Evolutionary conservation across 768 basidiomycete genomes (phyloP).

Genomic region (Boletellus sp.): DNA sequence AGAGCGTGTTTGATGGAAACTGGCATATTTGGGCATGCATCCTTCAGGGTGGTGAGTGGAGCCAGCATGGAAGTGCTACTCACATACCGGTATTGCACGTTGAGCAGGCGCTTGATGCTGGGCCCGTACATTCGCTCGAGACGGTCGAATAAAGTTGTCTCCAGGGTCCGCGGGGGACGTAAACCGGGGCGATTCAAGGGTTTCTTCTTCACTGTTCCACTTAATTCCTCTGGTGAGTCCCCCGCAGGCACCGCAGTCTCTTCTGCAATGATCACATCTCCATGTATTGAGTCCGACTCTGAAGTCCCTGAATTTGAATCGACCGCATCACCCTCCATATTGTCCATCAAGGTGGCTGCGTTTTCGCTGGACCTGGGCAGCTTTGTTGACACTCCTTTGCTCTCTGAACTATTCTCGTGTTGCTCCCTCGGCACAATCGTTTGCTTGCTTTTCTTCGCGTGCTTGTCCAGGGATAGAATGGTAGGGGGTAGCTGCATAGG

Average conservation of each 20-base stretch:
- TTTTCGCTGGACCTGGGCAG: background rate
- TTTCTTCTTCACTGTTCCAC: slow-evolving; percentile 9
- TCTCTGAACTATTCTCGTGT: background rate
- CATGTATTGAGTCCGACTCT: slow-evolving; percentile 18
- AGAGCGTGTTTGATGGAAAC: slow-evolving; percentile 84
- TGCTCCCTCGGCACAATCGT: slow-evolving; percentile 1
- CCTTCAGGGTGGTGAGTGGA: slow-evolving; percentile 35
- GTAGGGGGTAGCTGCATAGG: slow-evolving; percentile 96
- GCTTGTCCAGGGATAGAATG: slow-evolving; percentile 61
- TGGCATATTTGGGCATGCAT: slow-evolving; percentile 86
- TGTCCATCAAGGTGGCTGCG: background rate
- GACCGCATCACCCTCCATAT: background rate
- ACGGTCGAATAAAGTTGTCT: slow-evolving; percentile 89
- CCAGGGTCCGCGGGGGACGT: slow-evolving; percentile 66
- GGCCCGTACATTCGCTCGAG: slow-evolving; percentile 86
- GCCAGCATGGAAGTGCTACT: background rate
- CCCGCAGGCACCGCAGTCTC: slow-evolving; percentile 8
- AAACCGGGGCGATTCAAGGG: slow-evolving; percentile 28
- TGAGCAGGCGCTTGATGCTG: slow-evolving; percentile 80
- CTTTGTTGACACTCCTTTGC: background rate
- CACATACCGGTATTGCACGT: slow-evolving; percentile 80
- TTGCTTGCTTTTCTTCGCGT: slow-evolving; percentile 29
- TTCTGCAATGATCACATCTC: slow-evolving; percentile 19
- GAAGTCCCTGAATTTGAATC: slow-evolving; percentile 12
- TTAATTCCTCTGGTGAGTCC: slow-evolving; percentile 1